phyloP scores from a whole-genome alignment of 2,329 filamentous ascomycete species.

The Trichoderma polysporum region DNA sequence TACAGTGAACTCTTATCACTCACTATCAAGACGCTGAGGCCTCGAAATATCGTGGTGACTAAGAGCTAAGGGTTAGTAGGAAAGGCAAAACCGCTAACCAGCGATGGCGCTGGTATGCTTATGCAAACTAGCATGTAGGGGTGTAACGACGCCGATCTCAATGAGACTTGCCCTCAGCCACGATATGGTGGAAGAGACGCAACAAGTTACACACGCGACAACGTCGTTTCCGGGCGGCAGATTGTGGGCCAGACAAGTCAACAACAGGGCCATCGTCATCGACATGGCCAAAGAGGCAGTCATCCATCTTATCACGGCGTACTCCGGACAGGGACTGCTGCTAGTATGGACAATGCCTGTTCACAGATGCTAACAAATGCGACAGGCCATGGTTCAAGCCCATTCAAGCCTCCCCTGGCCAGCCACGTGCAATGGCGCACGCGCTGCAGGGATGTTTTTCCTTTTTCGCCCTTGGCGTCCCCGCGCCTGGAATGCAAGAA shows the following conservation, averaged over 20 bases:
- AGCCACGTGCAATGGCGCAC: conserved; percentile 22
- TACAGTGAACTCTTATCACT: no score
- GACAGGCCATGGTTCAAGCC: neutral
- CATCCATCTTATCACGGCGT: neutral
- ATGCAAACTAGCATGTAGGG: neutral
- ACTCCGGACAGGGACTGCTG: neutral
- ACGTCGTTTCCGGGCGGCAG: neutral
- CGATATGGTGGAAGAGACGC: neutral
- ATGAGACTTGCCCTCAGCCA: neutral
- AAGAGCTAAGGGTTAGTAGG: neutral
- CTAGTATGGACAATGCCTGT: neutral
- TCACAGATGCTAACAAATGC: neutral
- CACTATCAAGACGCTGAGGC: neutral
- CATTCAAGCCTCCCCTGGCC: conserved; percentile 17
- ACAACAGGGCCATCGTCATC: neutral
- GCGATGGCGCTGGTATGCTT: neutral
- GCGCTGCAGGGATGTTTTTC: conserved; percentile 12
- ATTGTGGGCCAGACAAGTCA: neutral
- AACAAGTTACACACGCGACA: neutral
- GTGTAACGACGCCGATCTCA: neutral
- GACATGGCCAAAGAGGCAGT: neutral
- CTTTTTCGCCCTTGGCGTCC: conserved; percentile 4
- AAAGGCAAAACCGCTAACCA: neutral
- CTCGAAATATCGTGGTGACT: neutral
- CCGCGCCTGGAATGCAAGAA: conserved; percentile 11